Conservation (phyloP, 78 protist species). For the Dictyostelium citrinum region DNA sequence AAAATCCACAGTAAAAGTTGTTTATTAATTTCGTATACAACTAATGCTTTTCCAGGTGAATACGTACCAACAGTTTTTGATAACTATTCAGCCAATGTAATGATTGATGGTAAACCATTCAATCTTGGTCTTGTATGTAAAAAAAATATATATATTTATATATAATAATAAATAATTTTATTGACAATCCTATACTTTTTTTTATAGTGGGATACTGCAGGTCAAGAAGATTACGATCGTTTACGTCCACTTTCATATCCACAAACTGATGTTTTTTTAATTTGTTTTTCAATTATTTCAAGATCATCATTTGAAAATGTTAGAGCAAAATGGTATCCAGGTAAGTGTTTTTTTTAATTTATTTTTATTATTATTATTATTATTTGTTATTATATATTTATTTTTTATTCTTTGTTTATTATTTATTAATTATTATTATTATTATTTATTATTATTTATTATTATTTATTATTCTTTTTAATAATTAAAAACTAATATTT, state of each 20-base stretch:
- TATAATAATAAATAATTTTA: too few relatives aligned
- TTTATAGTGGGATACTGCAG: slow-evolving; percentile 78
- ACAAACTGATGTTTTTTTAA: slow-evolving; percentile 74
- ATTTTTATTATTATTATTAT: background rate
- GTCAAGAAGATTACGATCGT: slow-evolving; percentile 85
- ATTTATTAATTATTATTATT: too few relatives aligned
- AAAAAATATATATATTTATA: too few relatives aligned
- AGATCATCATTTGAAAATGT: slow-evolving; percentile 67
- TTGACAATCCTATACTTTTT: too few relatives aligned
- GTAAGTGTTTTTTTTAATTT: background rate
- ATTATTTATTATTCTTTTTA: too few relatives aligned
- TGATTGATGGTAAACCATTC: slow-evolving; percentile 77
- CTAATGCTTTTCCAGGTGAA: slow-evolving; percentile 94
- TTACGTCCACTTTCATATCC: slow-evolving; percentile 82
- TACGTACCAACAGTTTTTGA: slow-evolving; percentile 87
- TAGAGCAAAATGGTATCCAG: slow-evolving; percentile 53
- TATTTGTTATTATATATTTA: background rate
- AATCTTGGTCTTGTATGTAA: slow-evolving; percentile 22
- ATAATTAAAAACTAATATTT: too few relatives aligned
- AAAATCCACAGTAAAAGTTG: slow-evolving; percentile 85
- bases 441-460: background rate
- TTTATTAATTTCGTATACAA: slow-evolving; percentile 90
- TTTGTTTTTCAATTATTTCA: slow-evolving; percentile 59
- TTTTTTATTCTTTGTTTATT: too few relatives aligned
- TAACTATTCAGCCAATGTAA: slow-evolving; percentile 82